Evolutionary conservation across 148 eudicot species (phyloP).

Genomic region (Persicaria tinctoria): DNA sequence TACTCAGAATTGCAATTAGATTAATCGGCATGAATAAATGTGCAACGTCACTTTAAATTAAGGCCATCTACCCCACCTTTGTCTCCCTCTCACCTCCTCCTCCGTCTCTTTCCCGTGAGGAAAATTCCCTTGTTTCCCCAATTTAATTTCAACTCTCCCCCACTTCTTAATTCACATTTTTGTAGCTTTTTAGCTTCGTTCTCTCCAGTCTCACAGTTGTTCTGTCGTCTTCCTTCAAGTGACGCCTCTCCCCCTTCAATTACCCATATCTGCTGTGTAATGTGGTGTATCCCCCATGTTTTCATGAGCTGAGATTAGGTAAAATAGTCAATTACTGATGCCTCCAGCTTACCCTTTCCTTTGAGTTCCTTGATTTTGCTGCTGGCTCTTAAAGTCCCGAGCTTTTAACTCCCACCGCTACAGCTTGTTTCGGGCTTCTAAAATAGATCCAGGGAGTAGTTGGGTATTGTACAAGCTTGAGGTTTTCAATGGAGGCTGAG

Average conservation of each 20-base stretch:
- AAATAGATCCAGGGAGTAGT: constrained; percentile 11
- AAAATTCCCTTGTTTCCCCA: constrained; percentile 5
- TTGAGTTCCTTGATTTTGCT: background rate
- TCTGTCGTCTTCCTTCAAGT: background rate
- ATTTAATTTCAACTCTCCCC: constrained; percentile 2
- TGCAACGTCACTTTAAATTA: constrained; percentile 1
- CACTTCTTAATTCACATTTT: constrained; percentile 3
- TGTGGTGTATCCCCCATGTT: background rate
- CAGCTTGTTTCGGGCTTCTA: background rate
- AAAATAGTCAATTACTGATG: background rate
- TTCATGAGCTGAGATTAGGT: background rate
- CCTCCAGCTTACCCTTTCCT: background rate
- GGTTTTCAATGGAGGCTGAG: constrained; percentile 45
- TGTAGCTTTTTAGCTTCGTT: background rate
- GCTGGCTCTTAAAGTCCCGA: background rate
- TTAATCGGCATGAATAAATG: constrained; percentile 2
- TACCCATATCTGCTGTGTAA: background rate
- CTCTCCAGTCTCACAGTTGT: background rate
- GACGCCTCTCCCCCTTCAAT: background rate
- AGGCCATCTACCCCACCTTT: constrained; percentile 10
- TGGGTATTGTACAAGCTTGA: background rate
- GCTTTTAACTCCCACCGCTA: background rate
- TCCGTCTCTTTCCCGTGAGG: constrained; percentile 13
- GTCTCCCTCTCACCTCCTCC: constrained; percentile 2
- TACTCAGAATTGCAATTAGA: background rate